Base-by-base conservation (phyloP, 306 rosid species). In the Dalbergia cultrata region DNA sequence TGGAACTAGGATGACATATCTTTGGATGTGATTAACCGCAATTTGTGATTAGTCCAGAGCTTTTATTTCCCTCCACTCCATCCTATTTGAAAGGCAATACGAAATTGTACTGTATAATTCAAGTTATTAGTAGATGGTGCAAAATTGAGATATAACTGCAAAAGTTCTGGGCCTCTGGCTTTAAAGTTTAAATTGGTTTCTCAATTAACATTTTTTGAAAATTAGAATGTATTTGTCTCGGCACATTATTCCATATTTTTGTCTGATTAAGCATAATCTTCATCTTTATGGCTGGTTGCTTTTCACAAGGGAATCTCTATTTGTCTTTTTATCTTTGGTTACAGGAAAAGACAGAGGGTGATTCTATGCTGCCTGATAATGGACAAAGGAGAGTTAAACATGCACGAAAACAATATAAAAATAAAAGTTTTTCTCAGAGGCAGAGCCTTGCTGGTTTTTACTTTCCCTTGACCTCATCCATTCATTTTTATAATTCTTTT, bases 361-460 rank as follows among this genome's bases (percentile, higher is more conserved):
- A 54, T 54, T 37, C 86, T 8, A 12, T 63, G 74, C 75, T 47
- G 14, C 60, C 90, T 74, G 59, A 61, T 84, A 57, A 53, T 53
- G 72, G 76, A 82, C 83, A 79, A 72, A 85, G 44, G 84, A 77
- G 84, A 81, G 87, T 57, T 77, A 70, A 81, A 33, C 19, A 53
- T 39, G 19, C 68, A 5, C 50, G 6, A 52, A 82, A 47, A 58
- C 11, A 54, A 52, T 44, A 26, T 13, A 85, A 85, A 80, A 39
- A 62, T 0, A 83, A 86, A 69, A 66, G 60, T 66, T 9, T 16
- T 56, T 43, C 80, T 56, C 45, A 35, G 78, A 79, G 97, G 87
- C 76, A 85, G 78, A 92, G 97, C 88, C 92, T 91, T 61, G 97
- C 90, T 88, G 97, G 94, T 94, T 81, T 81, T 39, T 52, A 77